Evolutionary conservation across 495 filamentous ascomycete species (phyloP).

Genomic region (Evernia prunastri): DNA sequence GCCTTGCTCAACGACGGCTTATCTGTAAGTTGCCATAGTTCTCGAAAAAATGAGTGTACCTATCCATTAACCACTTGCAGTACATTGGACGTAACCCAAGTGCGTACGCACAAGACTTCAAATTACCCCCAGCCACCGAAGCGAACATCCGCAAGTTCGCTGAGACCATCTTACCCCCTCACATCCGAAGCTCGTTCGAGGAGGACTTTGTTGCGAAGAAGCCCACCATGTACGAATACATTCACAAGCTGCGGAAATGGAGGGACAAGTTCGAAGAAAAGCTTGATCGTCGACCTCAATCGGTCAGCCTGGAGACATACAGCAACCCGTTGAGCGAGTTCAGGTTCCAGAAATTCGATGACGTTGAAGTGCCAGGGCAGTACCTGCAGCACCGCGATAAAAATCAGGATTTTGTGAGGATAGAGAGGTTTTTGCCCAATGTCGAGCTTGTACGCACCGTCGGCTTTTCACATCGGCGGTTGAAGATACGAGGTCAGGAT

Average conservation of each 20-base stretch:
- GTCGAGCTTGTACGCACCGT: constrained; percentile 86
- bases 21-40: constrained; percentile 29
- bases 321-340: constrained; percentile 93
- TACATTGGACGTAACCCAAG: constrained; percentile 82
- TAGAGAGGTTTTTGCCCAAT: constrained; percentile 91
- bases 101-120: constrained; percentile 83
- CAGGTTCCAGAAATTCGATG: constrained; percentile 93
- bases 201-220: constrained; percentile 89
- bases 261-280: constrained; percentile 97
- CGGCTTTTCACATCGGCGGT: constrained; percentile 79
- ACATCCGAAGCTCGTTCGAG: constrained; percentile 92
- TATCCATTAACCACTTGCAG: constrained; percentile 28
- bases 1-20: constrained; percentile 92
- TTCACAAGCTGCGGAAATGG: constrained; percentile 93
- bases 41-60: neutral
- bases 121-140: constrained; percentile 83
- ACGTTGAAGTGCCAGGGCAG: constrained; percentile 95
- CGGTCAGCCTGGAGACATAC: constrained; percentile 67
- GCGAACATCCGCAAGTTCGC: constrained; percentile 94
- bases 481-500: constrained; percentile 97
- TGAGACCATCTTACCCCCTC: constrained; percentile 86
- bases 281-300: constrained; percentile 74
- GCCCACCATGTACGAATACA: constrained; percentile 95
- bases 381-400: constrained; percentile 96
- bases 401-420: constrained; percentile 94